phyloP scores from a whole-genome alignment of 2,329 filamentous ascomycete genomes.

The Paecilomyces variotii region DNA sequence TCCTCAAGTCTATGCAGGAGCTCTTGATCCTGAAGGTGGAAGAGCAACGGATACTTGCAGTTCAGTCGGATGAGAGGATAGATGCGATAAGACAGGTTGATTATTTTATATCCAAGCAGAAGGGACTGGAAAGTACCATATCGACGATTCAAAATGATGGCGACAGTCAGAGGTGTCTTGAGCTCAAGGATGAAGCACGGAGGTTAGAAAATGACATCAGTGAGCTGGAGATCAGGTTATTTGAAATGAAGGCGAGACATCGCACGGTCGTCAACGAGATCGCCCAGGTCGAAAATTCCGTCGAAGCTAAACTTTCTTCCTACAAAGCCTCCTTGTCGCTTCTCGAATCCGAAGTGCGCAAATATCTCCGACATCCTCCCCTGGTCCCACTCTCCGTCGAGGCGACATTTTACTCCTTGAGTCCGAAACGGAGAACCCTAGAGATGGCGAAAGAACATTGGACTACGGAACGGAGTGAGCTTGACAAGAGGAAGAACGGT shows the following conservation, averaged over 20 bases:
- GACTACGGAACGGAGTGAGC: slow-evolving; percentile 39
- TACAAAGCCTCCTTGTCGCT: slow-evolving; percentile 50
- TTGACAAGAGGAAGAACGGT: slow-evolving; percentile 37
- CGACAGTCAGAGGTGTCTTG: slow-evolving; percentile 35
- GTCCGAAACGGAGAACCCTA: slow-evolving; percentile 50
- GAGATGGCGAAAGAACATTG: slow-evolving; percentile 53
- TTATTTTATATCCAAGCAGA: slow-evolving; percentile 42
- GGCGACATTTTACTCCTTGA: slow-evolving; percentile 41
- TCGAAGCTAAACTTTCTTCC: slow-evolving; percentile 51
- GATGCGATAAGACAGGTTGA: slow-evolving; percentile 44
- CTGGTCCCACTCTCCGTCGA: slow-evolving; percentile 28
- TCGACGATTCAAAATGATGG: slow-evolving; percentile 39
- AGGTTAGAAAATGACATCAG: slow-evolving; percentile 49
- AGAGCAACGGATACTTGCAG: slow-evolving; percentile 44
- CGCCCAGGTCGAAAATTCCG: slow-evolving; percentile 46
- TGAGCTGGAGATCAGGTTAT: slow-evolving; percentile 48
- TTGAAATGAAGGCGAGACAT: slow-evolving; percentile 48
- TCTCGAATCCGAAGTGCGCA: slow-evolving; percentile 46
- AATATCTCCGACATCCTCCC: slow-evolving; percentile 44
- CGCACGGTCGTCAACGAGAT: slow-evolving; percentile 46
- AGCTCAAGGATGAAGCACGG: slow-evolving; percentile 44
- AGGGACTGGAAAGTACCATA: slow-evolving; percentile 45
- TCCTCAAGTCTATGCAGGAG: slow-evolving; percentile 49
- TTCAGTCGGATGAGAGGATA: slow-evolving; percentile 38
- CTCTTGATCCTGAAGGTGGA: slow-evolving; percentile 50